phyloP scores from a whole-genome alignment of 192 early-diverging fungal genomes.

The Podochytrium sp. region DNA sequence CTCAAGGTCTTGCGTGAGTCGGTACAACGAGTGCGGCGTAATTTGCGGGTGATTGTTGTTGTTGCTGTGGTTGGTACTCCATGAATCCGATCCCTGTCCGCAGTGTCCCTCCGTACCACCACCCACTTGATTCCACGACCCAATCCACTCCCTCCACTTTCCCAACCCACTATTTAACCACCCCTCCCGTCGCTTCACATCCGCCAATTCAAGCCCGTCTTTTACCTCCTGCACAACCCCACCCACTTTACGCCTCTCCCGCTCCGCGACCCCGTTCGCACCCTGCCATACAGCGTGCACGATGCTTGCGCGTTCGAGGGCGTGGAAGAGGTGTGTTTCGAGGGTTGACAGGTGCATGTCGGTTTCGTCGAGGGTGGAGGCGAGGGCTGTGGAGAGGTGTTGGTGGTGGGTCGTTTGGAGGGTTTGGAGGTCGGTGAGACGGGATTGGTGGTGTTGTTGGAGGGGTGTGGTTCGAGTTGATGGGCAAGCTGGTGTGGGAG shows the following conservation, averaged over 20 bases:
- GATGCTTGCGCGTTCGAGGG: background rate
- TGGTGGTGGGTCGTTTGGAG: too few species aligned
- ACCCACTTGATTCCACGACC: too few species aligned
- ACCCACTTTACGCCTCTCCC: conserved; percentile 7
- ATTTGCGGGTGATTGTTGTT: background rate
- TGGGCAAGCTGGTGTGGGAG: too few species aligned
- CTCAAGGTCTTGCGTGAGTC: conserved; percentile 2
- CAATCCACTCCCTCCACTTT: conserved; percentile 16
- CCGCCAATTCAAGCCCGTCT: background rate
- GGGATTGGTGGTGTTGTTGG: too few species aligned
- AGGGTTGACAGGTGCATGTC: background rate
- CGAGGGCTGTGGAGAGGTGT: background rate
- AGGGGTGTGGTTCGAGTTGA: too few species aligned
- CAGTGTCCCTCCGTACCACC: too few species aligned
- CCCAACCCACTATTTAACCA: background rate
- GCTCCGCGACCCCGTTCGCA: conserved; percentile 12
- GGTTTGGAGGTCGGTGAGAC: too few species aligned
- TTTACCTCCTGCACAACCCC: background rate
- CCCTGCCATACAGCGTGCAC: conserved; percentile 17
- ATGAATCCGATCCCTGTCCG: too few species aligned
- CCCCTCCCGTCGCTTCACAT: background rate
- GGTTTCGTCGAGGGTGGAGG: conserved; percentile 1
- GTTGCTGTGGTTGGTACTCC: background rate
- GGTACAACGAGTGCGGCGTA: background rate
- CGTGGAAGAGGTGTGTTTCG: conserved; percentile 1